Conservation (phyloP, 2,329 filamentous ascomycete genomes). For the Fusarium oxysporum region DNA sequence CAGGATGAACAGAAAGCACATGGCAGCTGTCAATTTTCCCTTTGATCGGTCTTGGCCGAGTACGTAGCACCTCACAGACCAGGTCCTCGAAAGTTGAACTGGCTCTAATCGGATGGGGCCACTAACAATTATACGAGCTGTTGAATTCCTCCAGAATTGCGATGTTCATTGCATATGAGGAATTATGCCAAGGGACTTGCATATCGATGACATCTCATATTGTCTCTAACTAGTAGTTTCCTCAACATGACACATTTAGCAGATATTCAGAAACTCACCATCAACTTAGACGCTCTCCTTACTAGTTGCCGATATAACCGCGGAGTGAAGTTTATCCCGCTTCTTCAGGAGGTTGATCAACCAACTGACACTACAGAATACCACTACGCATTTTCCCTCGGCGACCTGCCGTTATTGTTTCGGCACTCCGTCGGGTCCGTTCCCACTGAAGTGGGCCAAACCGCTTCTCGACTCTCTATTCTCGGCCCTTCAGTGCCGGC, state of each 20-base stretch:
- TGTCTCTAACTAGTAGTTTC: not conserved
- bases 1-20: slow-evolving; percentile 8
- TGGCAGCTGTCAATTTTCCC: slow-evolving; percentile 13
- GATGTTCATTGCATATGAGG: not conserved
- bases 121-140: slow-evolving; percentile 8
- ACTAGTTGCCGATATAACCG: slow-evolving; percentile 26
- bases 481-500: slow-evolving; percentile 24
- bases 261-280: slow-evolving; percentile 1
- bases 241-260: not conserved
- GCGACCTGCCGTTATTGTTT: slow-evolving; percentile 1
- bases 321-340: slow-evolving; percentile 13
- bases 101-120: not conserved
- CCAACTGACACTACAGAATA: not conserved
- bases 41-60: slow-evolving; percentile 12
- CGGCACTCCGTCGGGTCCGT: slow-evolving; percentile 7
- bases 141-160: not conserved
- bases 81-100: not conserved
- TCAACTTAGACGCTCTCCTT: slow-evolving; percentile 2
- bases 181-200: slow-evolving; percentile 11
- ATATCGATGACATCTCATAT: not conserved
- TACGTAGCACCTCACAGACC: not conserved
- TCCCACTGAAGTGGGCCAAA: slow-evolving; percentile 9
- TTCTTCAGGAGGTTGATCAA: slow-evolving; percentile 15
- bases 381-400: not conserved
- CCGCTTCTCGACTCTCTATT: slow-evolving; percentile 17